Evolutionary conservation across 768 basidiomycete genomes (phyloP), one percentile per base, ranked within the genome.

Genomic region (Naganishia friedmannii): DNA sequence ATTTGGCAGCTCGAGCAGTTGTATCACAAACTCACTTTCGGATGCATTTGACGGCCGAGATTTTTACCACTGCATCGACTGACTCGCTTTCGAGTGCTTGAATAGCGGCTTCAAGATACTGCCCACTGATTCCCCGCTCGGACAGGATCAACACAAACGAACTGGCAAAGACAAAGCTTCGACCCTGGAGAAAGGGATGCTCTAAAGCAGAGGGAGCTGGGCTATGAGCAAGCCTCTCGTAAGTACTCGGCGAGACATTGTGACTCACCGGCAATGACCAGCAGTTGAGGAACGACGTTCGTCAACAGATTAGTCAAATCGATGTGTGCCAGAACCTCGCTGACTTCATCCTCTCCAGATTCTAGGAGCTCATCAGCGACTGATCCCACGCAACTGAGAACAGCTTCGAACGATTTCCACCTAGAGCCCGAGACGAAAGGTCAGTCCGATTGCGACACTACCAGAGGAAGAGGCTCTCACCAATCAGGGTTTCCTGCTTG

Each of bases 401-500:
- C 86, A 2, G 92, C 89, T 83, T 99, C 95, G 65, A 97, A 84
- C 15, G 88, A 86, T 76, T 91, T 88, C 96, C 96, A 99, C 92
- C 92, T 92, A 58, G 17, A 32, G 15, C 10, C 12, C 28, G 0
- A n/a, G 23, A 37, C 65, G 34, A 46, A 53, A 23, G 7, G 31
- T 54, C 26, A 37, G 53, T 67, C 13, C 28, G 26, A 39, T 26
- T 28, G 12, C 13, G n/a, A 12, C 8, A 32, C 0, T 32, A 34
- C 21, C 58, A 29, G 55, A n/a, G 26, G 6, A 29, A 81, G 3
- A 2, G 12, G 7, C n/a, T n/a, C 85, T 74, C 73, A 87, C 92
- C 93, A 94, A 69, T 88, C 86, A 10, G 80, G 76, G 32, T 84
- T 81, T 1, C 89, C 88, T 19, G 82, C 75, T 66, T 86, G 84